phyloP scores from a whole-genome alignment of 805 yeast genomes.

The Candida maesae region DNA sequence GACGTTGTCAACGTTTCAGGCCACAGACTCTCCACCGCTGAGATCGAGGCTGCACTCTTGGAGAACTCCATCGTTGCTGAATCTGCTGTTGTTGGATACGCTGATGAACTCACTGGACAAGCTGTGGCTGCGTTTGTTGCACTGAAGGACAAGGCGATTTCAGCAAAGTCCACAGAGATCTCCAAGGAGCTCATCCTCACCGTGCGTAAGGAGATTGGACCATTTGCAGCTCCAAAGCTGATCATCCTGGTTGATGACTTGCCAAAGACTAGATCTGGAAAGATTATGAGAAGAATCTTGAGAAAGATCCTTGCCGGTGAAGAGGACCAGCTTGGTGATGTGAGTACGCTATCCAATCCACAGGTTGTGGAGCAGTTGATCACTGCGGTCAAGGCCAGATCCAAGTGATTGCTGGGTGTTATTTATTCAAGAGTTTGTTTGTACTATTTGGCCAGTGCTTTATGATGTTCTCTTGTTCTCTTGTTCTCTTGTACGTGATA shows the following conservation, averaged over 20 bases:
- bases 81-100: slow-evolving; percentile 80
- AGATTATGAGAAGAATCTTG: slow-evolving; percentile 82
- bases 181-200: slow-evolving; percentile 63
- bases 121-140: slow-evolving; percentile 83
- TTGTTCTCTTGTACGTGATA: no score
- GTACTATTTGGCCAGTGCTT: no score
- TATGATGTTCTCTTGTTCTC: no score
- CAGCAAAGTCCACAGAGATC: slow-evolving; percentile 32
- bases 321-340: slow-evolving; percentile 79
- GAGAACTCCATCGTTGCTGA: slow-evolving; percentile 71
- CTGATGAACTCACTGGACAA: slow-evolving; percentile 82
- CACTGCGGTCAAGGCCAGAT: slow-evolving; percentile 35
- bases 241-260: slow-evolving; percentile 70
- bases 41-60: slow-evolving; percentile 77
- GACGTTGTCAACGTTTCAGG: slow-evolving; percentile 88
- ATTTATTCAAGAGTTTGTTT: neutral
- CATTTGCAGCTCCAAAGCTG: slow-evolving; percentile 80
- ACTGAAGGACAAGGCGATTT: slow-evolving; percentile 44
- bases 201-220: slow-evolving; percentile 78
- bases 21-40: slow-evolving; percentile 85
- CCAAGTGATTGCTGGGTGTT: neutral
- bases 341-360: slow-evolving; percentile 74
- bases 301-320: slow-evolving; percentile 73
- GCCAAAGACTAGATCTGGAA: slow-evolving; percentile 85
- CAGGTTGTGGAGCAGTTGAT: slow-evolving; percentile 66